A percentile compares a stretch with the other conserved stretches of the same genome.
These are phyloP conservation scores for Erodium chrysanthum DNA, from an alignment of 441 rosid species.

Conservation along the genomic window DNA sequence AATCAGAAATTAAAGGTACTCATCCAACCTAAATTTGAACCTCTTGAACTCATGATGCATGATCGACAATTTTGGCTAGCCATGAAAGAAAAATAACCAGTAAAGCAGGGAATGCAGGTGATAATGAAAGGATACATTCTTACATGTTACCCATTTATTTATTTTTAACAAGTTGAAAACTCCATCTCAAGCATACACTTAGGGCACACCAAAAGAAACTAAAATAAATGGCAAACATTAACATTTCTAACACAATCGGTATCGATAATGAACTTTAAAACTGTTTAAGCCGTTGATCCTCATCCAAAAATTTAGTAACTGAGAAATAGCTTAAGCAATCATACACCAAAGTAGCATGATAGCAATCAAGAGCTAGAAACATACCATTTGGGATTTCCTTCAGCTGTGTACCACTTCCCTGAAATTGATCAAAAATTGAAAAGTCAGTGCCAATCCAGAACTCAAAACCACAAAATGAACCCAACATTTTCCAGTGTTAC, in stretches of 20 bases:
- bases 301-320: not conserved
- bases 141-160: too few species aligned
- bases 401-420: slow-evolving; percentile 84
- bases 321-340: not conserved
- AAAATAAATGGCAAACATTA: not conserved
- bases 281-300: not conserved
- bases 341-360: not conserved
- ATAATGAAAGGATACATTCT: too few species aligned
- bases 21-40: not conserved
- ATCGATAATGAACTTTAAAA: not conserved
- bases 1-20: not conserved
- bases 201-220: too few species aligned
- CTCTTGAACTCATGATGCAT: not conserved
- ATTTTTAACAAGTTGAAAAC: too few species aligned
- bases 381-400: slow-evolving; percentile 90
- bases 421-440: slow-evolving; percentile 12
- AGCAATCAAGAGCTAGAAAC: not conserved
- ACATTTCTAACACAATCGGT: not conserved
- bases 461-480: not conserved
- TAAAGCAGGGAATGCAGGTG: too few species aligned
- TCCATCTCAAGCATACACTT: too few species aligned
- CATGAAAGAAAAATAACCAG: too few species aligned
- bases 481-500: slow-evolving; percentile 19
- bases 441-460: slow-evolving; percentile 1
- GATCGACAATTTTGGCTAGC: too few species aligned